Base-by-base conservation (phyloP, 805 yeast genomes). In the Candida adriatica region DNA sequence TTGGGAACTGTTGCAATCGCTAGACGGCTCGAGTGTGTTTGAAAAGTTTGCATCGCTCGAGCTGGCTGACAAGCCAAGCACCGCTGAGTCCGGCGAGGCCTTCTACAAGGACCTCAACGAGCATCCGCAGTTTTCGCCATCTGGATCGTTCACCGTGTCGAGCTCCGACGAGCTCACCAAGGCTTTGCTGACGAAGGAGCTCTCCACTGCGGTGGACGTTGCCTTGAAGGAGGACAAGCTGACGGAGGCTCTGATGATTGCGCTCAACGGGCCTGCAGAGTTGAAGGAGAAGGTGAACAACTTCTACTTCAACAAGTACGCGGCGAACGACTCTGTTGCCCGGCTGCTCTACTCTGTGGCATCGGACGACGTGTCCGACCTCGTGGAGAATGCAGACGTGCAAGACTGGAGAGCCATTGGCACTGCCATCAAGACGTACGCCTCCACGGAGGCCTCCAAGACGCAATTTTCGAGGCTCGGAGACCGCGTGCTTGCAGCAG, bases 331-430 rank as follows among this genome's bases (percentile, higher is more conserved):
- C 7, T 62, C 75, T 24, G 66, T 84, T 35, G 70, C 95, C 3
- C 79, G 98, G 49, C 64, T 86, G 11, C 63, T 94, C 34, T 79
- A 77, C 58, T 72, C 77, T 30, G 70, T 76, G 10, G 66, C 84
- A 1, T 64, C 71, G 18, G 62, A 63, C 21, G 62, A 73, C 42
- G 61, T 70, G 65, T 32, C 59, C 18, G 97, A 90, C 53, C 54
- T 92, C 39, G 92, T 87, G 18, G 67, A 70, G 27, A 79, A 88
- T 51, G 81, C 83, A 18, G 81, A 83, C 49, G 75, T 88, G 24
- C 48, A 66, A 4, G 77, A 83, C 43, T 92, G 98, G 98, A 80
- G 75, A 46, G 79, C 77, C 26, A 75, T 83, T 44, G 84, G 87
- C n/a, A 64, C 71, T 26, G 70, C 86, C 11, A 70, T 88, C 34